A percentile compares a stretch with the other conserved stretches of the same genome.
phyloP scores from a whole-genome alignment of 169 alveolate species.

The Plasmodium falciparum region DNA sequence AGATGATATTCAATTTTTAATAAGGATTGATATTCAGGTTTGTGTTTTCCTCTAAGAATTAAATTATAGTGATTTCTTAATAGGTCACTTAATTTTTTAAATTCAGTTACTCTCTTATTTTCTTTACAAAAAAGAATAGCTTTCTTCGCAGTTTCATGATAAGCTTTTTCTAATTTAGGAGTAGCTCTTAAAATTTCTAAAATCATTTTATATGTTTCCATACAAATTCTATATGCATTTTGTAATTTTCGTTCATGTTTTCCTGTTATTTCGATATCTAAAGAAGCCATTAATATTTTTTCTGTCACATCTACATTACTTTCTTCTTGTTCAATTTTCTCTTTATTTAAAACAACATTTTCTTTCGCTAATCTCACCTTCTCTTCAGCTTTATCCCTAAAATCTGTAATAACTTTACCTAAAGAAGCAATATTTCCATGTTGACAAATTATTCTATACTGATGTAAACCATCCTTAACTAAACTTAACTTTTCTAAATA shows the following conservation, averaged over 20 bases:
- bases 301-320: constrained; percentile 89
- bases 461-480: constrained; percentile 94
- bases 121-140: constrained; percentile 95
- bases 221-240: constrained; percentile 90
- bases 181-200: constrained; percentile 95
- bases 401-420: constrained; percentile 92
- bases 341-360: constrained; percentile 76
- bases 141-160: constrained; percentile 95
- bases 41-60: constrained; percentile 89
- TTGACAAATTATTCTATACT: constrained; percentile 91
- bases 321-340: constrained; percentile 76
- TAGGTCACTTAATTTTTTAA: constrained; percentile 95
- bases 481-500: constrained; percentile 90
- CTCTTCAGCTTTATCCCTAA: constrained; percentile 91
- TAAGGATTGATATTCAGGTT: constrained; percentile 89
- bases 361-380: constrained; percentile 87
- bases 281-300: constrained; percentile 86
- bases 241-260: constrained; percentile 86
- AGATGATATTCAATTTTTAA: constrained; percentile 90
- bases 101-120: constrained; percentile 94
- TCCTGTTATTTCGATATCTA: constrained; percentile 89
- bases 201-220: constrained; percentile 96
- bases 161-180: constrained; percentile 94
- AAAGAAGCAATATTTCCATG: constrained; percentile 92
- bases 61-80: constrained; percentile 93